A percentile compares a stretch with the other conserved stretches of the same genome.
Evolutionary conservation across 1,284 basidiomycete genomes (phyloP).

Genomic region (Golubevia sp.): DNA sequence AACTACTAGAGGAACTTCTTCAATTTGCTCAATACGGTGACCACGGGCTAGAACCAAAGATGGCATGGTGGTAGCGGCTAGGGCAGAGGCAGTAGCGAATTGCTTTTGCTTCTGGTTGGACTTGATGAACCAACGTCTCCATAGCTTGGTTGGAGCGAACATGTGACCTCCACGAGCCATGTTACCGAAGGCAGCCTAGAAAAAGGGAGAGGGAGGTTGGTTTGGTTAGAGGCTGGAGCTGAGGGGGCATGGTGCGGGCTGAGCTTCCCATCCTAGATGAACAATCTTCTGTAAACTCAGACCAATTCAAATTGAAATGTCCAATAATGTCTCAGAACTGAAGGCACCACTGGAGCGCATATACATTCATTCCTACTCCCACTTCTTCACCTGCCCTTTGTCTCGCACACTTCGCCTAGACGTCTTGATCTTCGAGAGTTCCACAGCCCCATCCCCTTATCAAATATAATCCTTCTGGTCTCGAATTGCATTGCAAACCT

Average conservation of each 20-base stretch:
- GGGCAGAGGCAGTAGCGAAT: conserved; percentile 94
- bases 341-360: too few species aligned
- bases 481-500: too few species aligned
- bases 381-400: too few species aligned
- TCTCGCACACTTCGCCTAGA: too few species aligned
- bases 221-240: background rate
- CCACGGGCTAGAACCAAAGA: conserved; percentile 98
- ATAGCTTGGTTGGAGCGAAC: conserved; percentile 99
- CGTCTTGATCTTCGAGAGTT: too few species aligned
- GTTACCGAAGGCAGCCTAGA: conserved; percentile 87
- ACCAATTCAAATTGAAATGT: too few species aligned
- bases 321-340: too few species aligned
- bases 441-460: too few species aligned
- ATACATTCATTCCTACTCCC: conserved; percentile 1
- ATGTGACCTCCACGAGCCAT: conserved; percentile 83
- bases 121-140: conserved; percentile 99
- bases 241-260: background rate
- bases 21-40: conserved; percentile 96
- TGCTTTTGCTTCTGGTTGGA: conserved; percentile 99
- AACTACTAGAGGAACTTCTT: conserved; percentile 95
- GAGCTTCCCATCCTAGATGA: background rate
- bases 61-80: conserved; percentile 96
- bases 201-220: background rate
- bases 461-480: too few species aligned
- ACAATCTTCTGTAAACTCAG: too few species aligned